Evolutionary conservation across 371 early-diverging fungal genomes (phyloP).

Genomic region (Sporodiniella umbellata): DNA sequence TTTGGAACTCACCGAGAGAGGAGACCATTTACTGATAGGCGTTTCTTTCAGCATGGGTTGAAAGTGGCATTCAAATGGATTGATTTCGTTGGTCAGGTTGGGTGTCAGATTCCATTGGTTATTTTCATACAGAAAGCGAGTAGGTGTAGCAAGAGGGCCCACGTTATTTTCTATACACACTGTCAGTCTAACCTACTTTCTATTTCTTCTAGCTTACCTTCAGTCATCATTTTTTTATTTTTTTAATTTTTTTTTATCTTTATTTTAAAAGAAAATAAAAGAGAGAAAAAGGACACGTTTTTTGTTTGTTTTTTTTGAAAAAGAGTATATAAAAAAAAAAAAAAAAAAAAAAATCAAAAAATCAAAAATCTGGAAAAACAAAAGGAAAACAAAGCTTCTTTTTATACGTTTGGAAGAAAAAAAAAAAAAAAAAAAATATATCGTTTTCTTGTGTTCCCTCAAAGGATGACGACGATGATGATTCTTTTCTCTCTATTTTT

Average conservation of each 20-base stretch:
- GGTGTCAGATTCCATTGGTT: slow-evolving; percentile 36
- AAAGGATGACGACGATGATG: too few relatives aligned
- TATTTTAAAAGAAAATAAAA: not conserved
- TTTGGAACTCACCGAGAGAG: not conserved
- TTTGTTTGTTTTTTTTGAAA: not conserved
- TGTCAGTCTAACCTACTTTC: not conserved
- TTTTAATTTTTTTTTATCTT: not conserved
- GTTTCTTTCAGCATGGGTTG: not conserved
- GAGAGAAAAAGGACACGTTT: not conserved
- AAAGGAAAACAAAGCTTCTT: too few relatives aligned
- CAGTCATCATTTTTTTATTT: slow-evolving; percentile 9
- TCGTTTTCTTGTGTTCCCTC: too few relatives aligned
- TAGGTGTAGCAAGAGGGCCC: slow-evolving; percentile 30
- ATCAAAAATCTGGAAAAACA: too few relatives aligned
- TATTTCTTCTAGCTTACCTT: slow-evolving; percentile 6
- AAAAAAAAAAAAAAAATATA: too few relatives aligned
- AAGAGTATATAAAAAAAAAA: not conserved
- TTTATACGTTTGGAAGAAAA: too few relatives aligned
- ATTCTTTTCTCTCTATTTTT: too few relatives aligned
- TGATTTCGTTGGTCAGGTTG: slow-evolving; percentile 20
- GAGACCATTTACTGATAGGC: not conserved
- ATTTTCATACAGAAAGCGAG: slow-evolving; percentile 34
- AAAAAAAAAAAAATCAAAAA: too few relatives aligned
- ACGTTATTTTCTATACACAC: slow-evolving; percentile 3
- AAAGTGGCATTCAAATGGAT: slow-evolving; percentile 31